Evolutionary conservation across 345 rosid genomes (phyloP).

Genomic region (Carallia brachiata): DNA sequence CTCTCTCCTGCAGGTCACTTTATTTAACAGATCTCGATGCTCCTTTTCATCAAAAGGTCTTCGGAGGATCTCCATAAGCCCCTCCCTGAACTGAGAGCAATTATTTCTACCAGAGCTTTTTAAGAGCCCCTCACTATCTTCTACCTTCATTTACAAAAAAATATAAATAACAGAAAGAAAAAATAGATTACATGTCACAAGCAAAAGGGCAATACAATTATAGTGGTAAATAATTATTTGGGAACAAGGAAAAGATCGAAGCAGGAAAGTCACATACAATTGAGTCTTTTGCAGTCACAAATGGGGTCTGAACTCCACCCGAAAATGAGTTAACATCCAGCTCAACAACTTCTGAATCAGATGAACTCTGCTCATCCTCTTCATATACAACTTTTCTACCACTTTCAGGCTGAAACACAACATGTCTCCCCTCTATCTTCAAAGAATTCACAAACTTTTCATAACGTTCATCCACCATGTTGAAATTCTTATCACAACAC

Average conservation of each 20-base stretch:
- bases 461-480: slow-evolving; percentile 31
- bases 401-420: slow-evolving; percentile 18
- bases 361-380: slow-evolving; percentile 30
- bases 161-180: slow-evolving; percentile 20
- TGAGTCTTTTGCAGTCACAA: slow-evolving; percentile 33
- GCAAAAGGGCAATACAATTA: slow-evolving; percentile 13
- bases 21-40: slow-evolving; percentile 24
- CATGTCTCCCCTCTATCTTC: slow-evolving; percentile 13
- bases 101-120: slow-evolving; percentile 12
- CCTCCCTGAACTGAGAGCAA: slow-evolving; percentile 43
- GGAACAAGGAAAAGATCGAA: slow-evolving; percentile 1
- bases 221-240: not conserved
- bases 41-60: slow-evolving; percentile 48
- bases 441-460: slow-evolving; percentile 12
- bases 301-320: slow-evolving; percentile 33
- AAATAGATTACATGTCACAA: slow-evolving; percentile 10
- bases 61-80: slow-evolving; percentile 43
- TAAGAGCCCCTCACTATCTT: slow-evolving; percentile 10
- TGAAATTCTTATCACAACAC: slow-evolving; percentile 8
- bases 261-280: slow-evolving; percentile 25
- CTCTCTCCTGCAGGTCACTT: slow-evolving; percentile 26
- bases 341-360: slow-evolving; percentile 50
- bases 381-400: slow-evolving; percentile 28
- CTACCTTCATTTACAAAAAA: slow-evolving; percentile 23
- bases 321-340: slow-evolving; percentile 34